Conservation (phyloP, 2,329 filamentous ascomycete genomes). For the Curvularia lunata region DNA sequence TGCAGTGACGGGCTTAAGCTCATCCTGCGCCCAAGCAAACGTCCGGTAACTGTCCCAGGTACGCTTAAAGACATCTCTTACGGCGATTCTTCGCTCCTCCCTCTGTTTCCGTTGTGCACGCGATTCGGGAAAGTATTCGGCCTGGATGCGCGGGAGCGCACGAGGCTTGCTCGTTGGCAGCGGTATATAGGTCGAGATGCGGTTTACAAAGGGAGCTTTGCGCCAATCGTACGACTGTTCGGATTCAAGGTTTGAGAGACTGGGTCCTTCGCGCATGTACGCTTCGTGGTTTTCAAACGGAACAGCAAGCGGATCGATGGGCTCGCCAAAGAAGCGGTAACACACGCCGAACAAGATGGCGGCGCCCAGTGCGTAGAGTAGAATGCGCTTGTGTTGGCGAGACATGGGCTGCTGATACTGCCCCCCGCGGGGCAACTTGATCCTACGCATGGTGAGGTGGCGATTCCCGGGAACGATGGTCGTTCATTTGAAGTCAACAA, state of each 20-base stretch:
- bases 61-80: conserved; percentile 52
- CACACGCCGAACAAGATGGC: conserved; percentile 34
- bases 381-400: conserved; percentile 38
- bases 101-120: conserved; percentile 30
- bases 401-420: conserved; percentile 37
- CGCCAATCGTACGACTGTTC: conserved; percentile 50
- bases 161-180: conserved; percentile 48
- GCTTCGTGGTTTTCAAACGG: conserved; percentile 36
- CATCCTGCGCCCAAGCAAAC: conserved; percentile 56
- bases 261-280: conserved; percentile 42
- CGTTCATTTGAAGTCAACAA: conserved; percentile 14
- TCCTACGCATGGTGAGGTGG: conserved; percentile 36
- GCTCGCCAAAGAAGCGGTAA: conserved; percentile 38
- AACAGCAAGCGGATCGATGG: conserved; percentile 39
- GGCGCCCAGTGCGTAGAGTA: conserved; percentile 34
- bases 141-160: conserved; percentile 52
- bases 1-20: conserved; percentile 53
- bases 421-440: conserved; percentile 33
- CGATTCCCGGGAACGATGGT: not conserved
- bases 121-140: conserved; percentile 47
- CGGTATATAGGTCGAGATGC: conserved; percentile 42
- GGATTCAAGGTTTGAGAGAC: conserved; percentile 23
- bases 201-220: conserved; percentile 51
- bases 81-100: conserved; percentile 44
- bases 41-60: conserved; percentile 54